Evolutionary conservation across 2,329 filamentous ascomycete genomes (phyloP), one percentile per base, ranked within the genome.

Genomic region (Epichloe baconii): DNA sequence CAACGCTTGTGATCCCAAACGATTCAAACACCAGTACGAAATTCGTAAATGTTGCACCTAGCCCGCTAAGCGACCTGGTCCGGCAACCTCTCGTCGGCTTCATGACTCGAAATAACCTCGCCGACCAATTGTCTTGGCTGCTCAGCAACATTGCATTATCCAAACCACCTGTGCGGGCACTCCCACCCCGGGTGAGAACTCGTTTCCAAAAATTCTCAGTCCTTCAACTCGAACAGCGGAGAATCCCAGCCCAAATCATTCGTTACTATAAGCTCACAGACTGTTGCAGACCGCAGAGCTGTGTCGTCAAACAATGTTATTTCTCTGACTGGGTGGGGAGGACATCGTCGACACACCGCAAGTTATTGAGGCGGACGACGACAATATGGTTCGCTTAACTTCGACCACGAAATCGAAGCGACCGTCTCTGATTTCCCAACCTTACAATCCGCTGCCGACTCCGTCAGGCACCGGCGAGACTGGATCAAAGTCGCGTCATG

Each of bases 81-180:
- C 10, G 42, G 36, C 43, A 46, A 6, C n/a, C 12, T 34, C 21
- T 51, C 54, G 59, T 65, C 66, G 71, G 62, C 70, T 75, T 74
- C 69, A 81, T 81, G 78, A 81, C 78, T 69, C 76, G 74, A 63
- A 79, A 80, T 67, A 81, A 81, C 61, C 71, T 81, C 54, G 64
- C 66, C 58, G 72, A 77, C 61, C 75, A 81, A 63, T 67, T 81
- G 58, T 68, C 74, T 58, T 81, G 78, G 78, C 69, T 81, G 60
- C 62, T 79, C 59, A 69, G 69, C 59, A 74, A 77, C 63, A 64
- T 68, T 58, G 61, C 66, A 52, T 62, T 66, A 59, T 65, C 64
- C 57, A 67, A 65, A 61, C 69, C 70, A 53, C 67, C 66, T 52
- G 64, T 61, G 54, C 67, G 66, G 56, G 63, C 66, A 52, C 64